Evolutionary conservation across 495 filamentous ascomycete genomes (phyloP), one percentile per base, ranked within the genome.

Genomic region (Halenospora varia): DNA sequence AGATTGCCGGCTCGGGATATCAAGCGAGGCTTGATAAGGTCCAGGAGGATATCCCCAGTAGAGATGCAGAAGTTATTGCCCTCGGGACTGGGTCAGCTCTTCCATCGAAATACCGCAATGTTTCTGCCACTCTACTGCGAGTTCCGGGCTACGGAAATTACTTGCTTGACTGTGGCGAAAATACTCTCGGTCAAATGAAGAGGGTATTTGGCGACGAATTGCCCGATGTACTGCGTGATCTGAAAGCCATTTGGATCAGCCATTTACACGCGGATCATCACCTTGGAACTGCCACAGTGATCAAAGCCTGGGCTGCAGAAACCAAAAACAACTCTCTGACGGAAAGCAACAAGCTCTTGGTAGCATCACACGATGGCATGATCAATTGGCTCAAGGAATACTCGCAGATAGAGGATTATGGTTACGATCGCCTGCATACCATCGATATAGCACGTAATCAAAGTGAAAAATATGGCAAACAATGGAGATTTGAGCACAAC

Each of bases 231-330:
- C 73, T 97, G 11, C 74, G 75, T 53, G 88, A 96, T 56, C 76
- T 99, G 23, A 88, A 87, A 39, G 79, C 83, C 61, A 88, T 99
- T 53, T 97, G 89, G 87, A 93, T 99, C 66, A 93, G 88, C 66
- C 94, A 99, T 70, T 72, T 93, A 51, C 94, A 99, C 66, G 94
- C 94, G 24, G 94, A 99, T 73, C 94, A 99, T 70, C 94, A 99
- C 65, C 81, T 97, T 18, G 94, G 94, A 25, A 89, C 85, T 0
- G 77, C 78, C 23, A 79, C 86, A 17, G 73, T 97, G 23, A 86
- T 99, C 64, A 86, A 79, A 67, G 88, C 88, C 17, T 93, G 90
- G 84, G 84, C 87, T 56, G 65, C 75, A 17, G 59, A 59, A 45
- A 64, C 58, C 25, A 26, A 6, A n/a, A 51, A 51, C 3, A 23